Conservation (phyloP, 495 filamentous ascomycete genomes). For the Friedmanniomyces simplex region DNA sequence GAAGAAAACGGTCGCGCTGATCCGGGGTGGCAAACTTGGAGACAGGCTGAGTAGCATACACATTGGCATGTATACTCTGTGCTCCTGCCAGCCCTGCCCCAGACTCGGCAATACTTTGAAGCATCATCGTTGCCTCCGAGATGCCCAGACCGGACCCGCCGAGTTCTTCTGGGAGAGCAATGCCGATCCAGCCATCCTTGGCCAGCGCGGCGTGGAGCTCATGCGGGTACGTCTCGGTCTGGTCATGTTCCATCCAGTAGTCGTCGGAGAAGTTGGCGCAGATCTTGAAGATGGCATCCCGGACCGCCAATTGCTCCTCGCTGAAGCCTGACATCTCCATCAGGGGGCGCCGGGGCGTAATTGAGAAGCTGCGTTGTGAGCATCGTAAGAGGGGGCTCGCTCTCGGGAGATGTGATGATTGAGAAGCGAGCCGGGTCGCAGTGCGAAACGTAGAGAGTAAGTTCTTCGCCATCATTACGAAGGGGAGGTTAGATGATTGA, state of each 20-base stretch:
- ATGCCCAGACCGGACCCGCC: constrained; percentile 69
- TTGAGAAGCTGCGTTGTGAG: constrained; percentile 24
- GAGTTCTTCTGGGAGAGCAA: constrained; percentile 60
- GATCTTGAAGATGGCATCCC: constrained; percentile 57
- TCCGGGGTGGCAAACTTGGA: constrained; percentile 55
- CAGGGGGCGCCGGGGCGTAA: constrained; percentile 33
- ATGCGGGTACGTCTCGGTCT: constrained; percentile 56
- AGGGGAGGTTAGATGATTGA: neutral
- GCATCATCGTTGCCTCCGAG: constrained; percentile 74
- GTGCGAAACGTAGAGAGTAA: neutral
- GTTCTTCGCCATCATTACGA: too few species aligned
- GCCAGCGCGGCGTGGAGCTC: constrained; percentile 66
- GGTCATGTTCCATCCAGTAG: constrained; percentile 64
- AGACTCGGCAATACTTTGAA: constrained; percentile 69
- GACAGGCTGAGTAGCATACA: constrained; percentile 69
- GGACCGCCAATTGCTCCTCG: constrained; percentile 58
- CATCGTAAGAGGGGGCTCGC: neutral
- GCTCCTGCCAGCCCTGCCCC: constrained; percentile 72
- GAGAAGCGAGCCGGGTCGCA: neutral
- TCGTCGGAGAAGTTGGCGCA: constrained; percentile 46
- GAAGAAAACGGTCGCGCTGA: constrained; percentile 51
- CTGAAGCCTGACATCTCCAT: constrained; percentile 69
- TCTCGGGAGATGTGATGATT: neutral
- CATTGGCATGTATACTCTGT: constrained; percentile 64
- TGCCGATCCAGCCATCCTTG: constrained; percentile 75